Evolutionary conservation across 116 monocot genomes (phyloP).

Genomic region (Posidonia oceanica): DNA sequence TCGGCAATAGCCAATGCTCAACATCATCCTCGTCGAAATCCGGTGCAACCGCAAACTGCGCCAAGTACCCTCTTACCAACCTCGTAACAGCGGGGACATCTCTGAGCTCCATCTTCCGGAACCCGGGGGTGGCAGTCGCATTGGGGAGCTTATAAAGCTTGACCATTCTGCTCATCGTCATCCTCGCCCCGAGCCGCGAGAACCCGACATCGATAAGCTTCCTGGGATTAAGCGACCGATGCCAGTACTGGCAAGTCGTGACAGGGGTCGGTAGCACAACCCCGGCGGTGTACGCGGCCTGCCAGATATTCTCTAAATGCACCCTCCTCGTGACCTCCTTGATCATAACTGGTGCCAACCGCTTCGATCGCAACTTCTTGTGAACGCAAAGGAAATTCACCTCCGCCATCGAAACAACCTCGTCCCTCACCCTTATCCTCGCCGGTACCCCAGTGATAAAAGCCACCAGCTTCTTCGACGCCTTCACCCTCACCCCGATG

Average conservation of each 20-base stretch:
- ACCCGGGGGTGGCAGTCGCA: constrained; percentile 42
- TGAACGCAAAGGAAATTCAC: constrained; percentile 78
- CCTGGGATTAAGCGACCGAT: constrained; percentile 71
- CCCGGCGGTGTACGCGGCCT: constrained; percentile 61
- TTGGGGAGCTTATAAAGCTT: constrained; percentile 54
- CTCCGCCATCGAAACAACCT: constrained; percentile 49
- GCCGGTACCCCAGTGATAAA: constrained; percentile 65
- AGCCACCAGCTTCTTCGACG: constrained; percentile 59
- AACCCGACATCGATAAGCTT: constrained; percentile 69
- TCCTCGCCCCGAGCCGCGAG: constrained; percentile 40
- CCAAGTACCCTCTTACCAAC: constrained; percentile 40
- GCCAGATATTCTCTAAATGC: constrained; percentile 65
- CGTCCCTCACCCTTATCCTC: constrained; percentile 34
- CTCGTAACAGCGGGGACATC: constrained; percentile 61
- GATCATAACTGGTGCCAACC: constrained; percentile 72
- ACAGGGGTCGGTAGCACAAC: constrained; percentile 57
- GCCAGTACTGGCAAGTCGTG: constrained; percentile 49
- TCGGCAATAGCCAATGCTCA: constrained; percentile 63
- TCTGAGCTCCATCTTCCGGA: constrained; percentile 62
- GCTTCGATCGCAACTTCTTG: constrained; percentile 63
- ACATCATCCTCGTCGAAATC: constrained; percentile 69
- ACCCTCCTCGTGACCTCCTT: constrained; percentile 68
- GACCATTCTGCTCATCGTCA: constrained; percentile 58
- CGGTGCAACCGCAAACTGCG: constrained; percentile 40
- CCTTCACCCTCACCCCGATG: constrained; percentile 54